Conservation (phyloP, 1,139 yeast species). For the Tardiomyces depauwii region DNA sequence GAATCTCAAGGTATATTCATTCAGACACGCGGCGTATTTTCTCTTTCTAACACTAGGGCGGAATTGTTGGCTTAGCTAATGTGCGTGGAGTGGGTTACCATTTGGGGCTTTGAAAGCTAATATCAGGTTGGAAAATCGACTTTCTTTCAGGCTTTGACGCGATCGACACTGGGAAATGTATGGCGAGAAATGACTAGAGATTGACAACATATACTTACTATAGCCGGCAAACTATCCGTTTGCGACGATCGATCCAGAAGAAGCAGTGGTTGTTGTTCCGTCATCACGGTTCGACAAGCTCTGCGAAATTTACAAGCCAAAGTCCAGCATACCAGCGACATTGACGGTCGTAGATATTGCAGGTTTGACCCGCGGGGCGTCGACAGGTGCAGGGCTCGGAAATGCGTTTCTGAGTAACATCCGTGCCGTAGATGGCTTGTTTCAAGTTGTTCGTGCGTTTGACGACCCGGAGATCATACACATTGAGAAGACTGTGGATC, state of each 20-base stretch:
- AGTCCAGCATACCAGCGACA: slow-evolving; percentile 82
- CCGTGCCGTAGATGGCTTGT: slow-evolving; percentile 96
- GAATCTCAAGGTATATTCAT: slow-evolving; percentile 17
- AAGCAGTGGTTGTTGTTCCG: slow-evolving; percentile 95
- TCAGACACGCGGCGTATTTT: neutral
- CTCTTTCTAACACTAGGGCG: slow-evolving; percentile 25
- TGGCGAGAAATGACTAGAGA: neutral
- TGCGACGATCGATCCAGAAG: slow-evolving; percentile 98
- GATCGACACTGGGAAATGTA: slow-evolving; percentile 71
- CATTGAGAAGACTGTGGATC: slow-evolving; percentile 96
- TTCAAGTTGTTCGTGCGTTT: slow-evolving; percentile 95
- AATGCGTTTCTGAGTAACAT: slow-evolving; percentile 96
- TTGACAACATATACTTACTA: too few species aligned
- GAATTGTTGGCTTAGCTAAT: slow-evolving; percentile 92
- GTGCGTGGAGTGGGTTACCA: slow-evolving; percentile 18
- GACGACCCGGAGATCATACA: slow-evolving; percentile 98
- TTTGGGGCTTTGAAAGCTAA: neutral
- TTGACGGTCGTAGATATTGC: slow-evolving; percentile 96
- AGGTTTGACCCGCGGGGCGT: slow-evolving; percentile 95
- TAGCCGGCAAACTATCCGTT: slow-evolving; percentile 96
- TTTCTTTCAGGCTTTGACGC: slow-evolving; percentile 54
- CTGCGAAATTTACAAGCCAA: slow-evolving; percentile 65
- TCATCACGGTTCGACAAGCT: slow-evolving; percentile 78
- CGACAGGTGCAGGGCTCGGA: slow-evolving; percentile 96
- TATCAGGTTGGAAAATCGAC: slow-evolving; percentile 55